Evolutionary conservation across 257 asterid species (phyloP).

Genomic region (Solanum tacnaense): DNA sequence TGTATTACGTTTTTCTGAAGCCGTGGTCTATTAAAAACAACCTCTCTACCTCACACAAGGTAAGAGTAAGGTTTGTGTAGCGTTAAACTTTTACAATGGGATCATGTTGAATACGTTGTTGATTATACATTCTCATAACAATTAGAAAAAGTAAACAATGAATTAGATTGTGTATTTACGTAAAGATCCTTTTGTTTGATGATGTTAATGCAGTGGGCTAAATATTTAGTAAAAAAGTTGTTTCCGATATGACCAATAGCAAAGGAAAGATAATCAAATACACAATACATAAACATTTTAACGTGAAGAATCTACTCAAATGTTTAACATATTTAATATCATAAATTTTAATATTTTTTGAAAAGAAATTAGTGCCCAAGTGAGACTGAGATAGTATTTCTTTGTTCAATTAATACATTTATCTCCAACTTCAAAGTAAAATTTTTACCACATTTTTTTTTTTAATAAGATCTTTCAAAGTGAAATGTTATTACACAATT

Average conservation of each 20-base stretch:
- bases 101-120: background rate
- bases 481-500: background rate
- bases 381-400: background rate
- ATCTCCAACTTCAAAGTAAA: background rate
- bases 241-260: background rate
- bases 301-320: background rate
- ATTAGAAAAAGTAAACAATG: background rate
- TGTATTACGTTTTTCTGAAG: background rate
- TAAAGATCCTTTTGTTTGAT: background rate
- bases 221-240: background rate
- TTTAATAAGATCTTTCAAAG: background rate
- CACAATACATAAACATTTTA: background rate
- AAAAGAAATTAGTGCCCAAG: background rate
- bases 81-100: background rate
- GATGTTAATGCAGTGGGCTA: background rate
- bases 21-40: background rate
- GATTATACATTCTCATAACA: background rate
- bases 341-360: accelerated
- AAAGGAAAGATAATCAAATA: background rate
- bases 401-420: background rate
- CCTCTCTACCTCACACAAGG: background rate
- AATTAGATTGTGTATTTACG: background rate
- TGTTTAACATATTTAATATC: background rate
- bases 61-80: background rate
- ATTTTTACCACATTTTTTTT: accelerated